phyloP scores from a whole-genome alignment of 441 rosid genomes.

The Breynia disticha region DNA sequence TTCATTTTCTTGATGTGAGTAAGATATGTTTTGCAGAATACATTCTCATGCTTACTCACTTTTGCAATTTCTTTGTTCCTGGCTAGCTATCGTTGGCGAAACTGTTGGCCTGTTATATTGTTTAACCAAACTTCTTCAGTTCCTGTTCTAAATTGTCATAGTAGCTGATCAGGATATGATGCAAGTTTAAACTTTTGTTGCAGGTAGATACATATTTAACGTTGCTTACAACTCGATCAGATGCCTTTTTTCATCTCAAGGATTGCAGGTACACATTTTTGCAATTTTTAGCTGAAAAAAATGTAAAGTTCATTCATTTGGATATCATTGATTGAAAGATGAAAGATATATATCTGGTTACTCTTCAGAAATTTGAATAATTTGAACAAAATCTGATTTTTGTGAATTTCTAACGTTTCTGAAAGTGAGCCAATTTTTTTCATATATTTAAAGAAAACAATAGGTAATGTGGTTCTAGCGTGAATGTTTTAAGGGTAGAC shows the following conservation, averaged over 20 bases:
- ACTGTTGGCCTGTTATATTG: background rate
- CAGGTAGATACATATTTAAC: slow-evolving; percentile 85
- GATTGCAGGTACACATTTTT: slow-evolving; percentile 69
- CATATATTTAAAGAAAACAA: background rate
- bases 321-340: too few species aligned
- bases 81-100: slow-evolving; percentile 5
- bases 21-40: slow-evolving; percentile 9
- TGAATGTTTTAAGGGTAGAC: too few species aligned
- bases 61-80: background rate
- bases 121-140: background rate
- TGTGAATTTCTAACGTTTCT: background rate
- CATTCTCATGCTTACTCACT: slow-evolving; percentile 5
- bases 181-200: slow-evolving; percentile 20
- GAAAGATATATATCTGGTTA: too few species aligned
- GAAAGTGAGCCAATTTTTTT: background rate
- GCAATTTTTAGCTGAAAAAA: background rate
- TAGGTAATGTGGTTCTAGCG: too few species aligned
- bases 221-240: slow-evolving; percentile 95
- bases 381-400: background rate
- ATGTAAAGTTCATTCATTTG: too few species aligned
- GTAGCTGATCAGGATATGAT: slow-evolving; percentile 9
- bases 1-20: slow-evolving; percentile 94
- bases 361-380: background rate
- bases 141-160: slow-evolving; percentile 9
- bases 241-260: slow-evolving; percentile 92